Percentiles rank a stretch among this genome's conserved stretches.
phyloP scores from a whole-genome alignment of 768 basidiomycete genomes.

The Chalciporus pseudorubinellus region DNA sequence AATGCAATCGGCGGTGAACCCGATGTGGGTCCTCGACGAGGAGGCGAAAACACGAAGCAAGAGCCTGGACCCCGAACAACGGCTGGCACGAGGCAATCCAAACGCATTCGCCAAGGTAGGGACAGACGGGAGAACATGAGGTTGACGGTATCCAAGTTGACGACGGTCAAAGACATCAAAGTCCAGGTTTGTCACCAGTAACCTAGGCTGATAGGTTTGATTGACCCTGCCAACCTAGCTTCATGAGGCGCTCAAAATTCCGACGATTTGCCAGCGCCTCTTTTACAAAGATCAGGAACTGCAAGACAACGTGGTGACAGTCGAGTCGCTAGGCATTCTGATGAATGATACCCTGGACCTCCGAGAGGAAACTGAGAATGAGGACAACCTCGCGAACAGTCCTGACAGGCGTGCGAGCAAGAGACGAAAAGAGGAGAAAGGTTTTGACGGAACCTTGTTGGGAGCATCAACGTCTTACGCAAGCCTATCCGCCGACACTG shows the following conservation, averaged over 20 bases:
- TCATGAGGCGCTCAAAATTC: slow-evolving; percentile 59
- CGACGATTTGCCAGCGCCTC: slow-evolving; percentile 74
- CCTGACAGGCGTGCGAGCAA: slow-evolving; percentile 43
- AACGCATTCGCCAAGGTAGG: slow-evolving; percentile 60
- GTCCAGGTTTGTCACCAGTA: slow-evolving; percentile 48
- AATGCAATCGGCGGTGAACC: slow-evolving; percentile 30
- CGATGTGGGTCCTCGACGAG: slow-evolving; percentile 26
- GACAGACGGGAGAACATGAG: slow-evolving; percentile 48
- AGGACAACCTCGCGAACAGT: slow-evolving; percentile 51
- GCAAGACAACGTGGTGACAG: slow-evolving; percentile 51
- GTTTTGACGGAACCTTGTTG: slow-evolving; percentile 73
- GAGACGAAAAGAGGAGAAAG: slow-evolving; percentile 55
- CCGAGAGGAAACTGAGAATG: slow-evolving; percentile 58
- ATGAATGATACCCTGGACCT: slow-evolving; percentile 67
- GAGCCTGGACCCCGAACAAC: slow-evolving; percentile 37
- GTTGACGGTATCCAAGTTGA: slow-evolving; percentile 59
- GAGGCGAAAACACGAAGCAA: slow-evolving; percentile 27
- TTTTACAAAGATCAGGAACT: slow-evolving; percentile 63
- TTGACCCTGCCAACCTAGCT: slow-evolving; percentile 41
- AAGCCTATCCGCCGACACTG: slow-evolving; percentile 29
- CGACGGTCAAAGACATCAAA: slow-evolving; percentile 78
- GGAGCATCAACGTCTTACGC: slow-evolving; percentile 39
- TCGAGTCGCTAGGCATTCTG: slow-evolving; percentile 55
- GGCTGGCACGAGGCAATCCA: slow-evolving; percentile 60
- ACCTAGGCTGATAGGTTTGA: slow-evolving; percentile 1